Percentiles rank a stretch among this genome's conserved stretches.
phyloP scores from a whole-genome alignment of 2,329 filamentous ascomycete species.

The Fusarium sp. region DNA sequence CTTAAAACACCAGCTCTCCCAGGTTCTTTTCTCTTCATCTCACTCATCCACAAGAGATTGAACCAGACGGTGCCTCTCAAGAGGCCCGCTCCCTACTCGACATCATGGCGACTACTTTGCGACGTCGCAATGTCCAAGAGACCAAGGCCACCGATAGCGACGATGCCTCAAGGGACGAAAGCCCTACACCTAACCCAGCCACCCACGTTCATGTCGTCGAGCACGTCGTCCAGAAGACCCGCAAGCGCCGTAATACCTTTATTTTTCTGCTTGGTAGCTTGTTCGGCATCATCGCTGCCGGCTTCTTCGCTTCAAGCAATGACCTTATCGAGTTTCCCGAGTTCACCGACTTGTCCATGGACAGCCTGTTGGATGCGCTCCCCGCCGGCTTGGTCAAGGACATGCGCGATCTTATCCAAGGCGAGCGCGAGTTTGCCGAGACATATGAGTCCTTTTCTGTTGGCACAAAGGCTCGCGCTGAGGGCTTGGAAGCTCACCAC shows the following conservation, averaged over 20 bases:
- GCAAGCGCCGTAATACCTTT: constrained; percentile 81
- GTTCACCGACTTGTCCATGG: constrained; percentile 80
- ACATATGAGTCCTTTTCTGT: constrained; percentile 95
- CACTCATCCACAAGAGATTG: constrained; percentile 18
- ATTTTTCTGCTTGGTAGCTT: constrained; percentile 90
- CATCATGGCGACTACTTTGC: constrained; percentile 50
- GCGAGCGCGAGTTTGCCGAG: constrained; percentile 84
- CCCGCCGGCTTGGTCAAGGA: constrained; percentile 88
- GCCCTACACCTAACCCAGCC: constrained; percentile 40
- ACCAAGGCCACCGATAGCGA: constrained; percentile 36
- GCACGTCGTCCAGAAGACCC: constrained; percentile 59
- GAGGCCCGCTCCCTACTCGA: constrained; percentile 29
- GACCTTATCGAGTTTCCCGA: constrained; percentile 87
- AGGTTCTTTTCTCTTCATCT: constrained; percentile 4
- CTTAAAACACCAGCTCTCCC: constrained; percentile 11
- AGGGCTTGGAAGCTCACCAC: constrained; percentile 85
- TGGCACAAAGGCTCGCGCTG: constrained; percentile 82
- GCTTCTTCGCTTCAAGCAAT: constrained; percentile 90
- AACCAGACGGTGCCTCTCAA: constrained; percentile 23
- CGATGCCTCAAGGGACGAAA: constrained; percentile 44
- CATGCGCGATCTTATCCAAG: constrained; percentile 86
- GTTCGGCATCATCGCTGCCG: constrained; percentile 89
- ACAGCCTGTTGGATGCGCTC: constrained; percentile 86
- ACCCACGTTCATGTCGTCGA: constrained; percentile 59
- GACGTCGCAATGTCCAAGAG: constrained; percentile 48